Base-by-base conservation (phyloP, 2,329 filamentous ascomycete genomes). In the Aspergillus sp. region DNA sequence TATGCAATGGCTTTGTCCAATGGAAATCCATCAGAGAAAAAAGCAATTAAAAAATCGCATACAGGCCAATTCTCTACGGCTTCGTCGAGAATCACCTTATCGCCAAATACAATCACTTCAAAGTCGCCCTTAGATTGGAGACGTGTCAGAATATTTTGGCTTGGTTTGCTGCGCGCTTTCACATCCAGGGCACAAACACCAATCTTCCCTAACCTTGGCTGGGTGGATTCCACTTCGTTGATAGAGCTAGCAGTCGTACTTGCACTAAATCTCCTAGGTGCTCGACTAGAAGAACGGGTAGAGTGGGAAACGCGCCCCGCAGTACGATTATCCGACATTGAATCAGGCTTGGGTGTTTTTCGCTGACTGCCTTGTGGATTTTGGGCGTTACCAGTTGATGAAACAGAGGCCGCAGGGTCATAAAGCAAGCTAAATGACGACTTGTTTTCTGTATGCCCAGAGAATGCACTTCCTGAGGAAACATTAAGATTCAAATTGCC, bases 61-160 rank as follows among this genome's bases (percentile, higher is more conserved):
- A 95, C 82, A 12, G 90, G 90, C 90, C 90, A 96, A 63, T 96
- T 95, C 68, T 95, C 90, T 44, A 96, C 86, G 50, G 87, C 88
- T 78, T 98, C 93, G 60, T 98, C 93, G 31, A 98, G 76, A 54
- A 98, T 98, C 35, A 96, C 91, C 70, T 98, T 98, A 72, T 98
- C 93, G 38, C 93, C 94, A 71, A 98, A 98, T 9, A 98, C 91
- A 49, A 95, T 85, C 26, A 97, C 90, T 59, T 98, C 91, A 60
- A 98, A 97, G 57, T 97, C 91, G 39, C 85, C 82, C 53, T 94
- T 90, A 30, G 87, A 82, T 52, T 96, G 91, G 13, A 98, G 76
- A 40, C 90, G 82, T 60, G 95, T 97, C 47, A 98, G 72, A 54
- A 98, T 98, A 61, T 95, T 97, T 53, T 94, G 81, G 62, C 91